Conservation (phyloP, 1,284 basidiomycete species). For the Fistulina hepatica region DNA sequence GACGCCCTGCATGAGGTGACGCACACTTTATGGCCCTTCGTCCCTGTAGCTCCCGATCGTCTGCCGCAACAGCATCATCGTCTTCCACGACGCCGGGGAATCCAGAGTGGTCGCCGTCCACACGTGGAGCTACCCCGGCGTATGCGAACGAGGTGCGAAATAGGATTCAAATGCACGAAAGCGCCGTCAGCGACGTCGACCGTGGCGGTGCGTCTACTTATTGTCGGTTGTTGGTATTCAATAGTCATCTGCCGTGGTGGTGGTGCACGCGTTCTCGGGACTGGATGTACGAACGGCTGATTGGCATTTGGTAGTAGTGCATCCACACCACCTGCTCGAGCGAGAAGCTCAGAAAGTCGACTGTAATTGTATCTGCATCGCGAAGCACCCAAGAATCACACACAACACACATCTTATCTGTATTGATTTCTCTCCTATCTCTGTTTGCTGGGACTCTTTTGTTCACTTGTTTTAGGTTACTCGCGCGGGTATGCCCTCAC, state of each 20-base stretch:
- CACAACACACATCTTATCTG: no score
- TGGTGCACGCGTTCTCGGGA: slow-evolving; percentile 49
- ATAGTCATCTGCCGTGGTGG: slow-evolving; percentile 54
- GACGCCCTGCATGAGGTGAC: slow-evolving; percentile 52
- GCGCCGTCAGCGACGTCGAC: slow-evolving; percentile 58
- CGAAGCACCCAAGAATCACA: no score
- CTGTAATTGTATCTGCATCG: no score
- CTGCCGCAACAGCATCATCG: slow-evolving; percentile 38
- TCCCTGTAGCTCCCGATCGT: slow-evolving; percentile 33
- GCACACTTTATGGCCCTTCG: slow-evolving; percentile 56
- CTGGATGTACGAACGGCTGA: no score
- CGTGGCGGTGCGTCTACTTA: no score
- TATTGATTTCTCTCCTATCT: no score
- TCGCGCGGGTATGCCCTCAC: no score
- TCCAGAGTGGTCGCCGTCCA: slow-evolving; percentile 70
- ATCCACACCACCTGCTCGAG: no score
- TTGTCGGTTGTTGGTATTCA: slow-evolving; percentile 41
- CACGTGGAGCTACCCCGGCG: slow-evolving; percentile 55
- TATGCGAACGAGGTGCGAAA: slow-evolving; percentile 67
- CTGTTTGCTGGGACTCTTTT: no score
- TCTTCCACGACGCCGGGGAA: slow-evolving; percentile 69
- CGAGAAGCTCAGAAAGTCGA: no score
- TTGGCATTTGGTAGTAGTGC: no score
- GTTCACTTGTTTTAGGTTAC: no score
- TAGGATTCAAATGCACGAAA: slow-evolving; percentile 64